Percentiles rank a stretch among this genome's conserved stretches.
These are phyloP conservation scores for Zychaea mexicana DNA, from an alignment of 371 early-diverging fungal genomes.

Conservation along the genomic window DNA sequence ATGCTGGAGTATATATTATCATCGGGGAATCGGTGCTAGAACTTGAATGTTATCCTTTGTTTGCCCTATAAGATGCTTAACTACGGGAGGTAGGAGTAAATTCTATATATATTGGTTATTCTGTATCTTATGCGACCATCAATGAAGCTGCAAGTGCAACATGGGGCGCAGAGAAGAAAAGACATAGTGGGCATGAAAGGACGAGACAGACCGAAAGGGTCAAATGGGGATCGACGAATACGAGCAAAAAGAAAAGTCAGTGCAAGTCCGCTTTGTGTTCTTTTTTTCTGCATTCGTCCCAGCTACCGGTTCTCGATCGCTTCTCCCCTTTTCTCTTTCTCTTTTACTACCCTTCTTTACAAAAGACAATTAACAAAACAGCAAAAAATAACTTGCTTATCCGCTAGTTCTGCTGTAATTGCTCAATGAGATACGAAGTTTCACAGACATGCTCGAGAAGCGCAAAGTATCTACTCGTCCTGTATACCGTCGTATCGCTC, in stretches of 20 bases:
- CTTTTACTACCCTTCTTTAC: background rate
- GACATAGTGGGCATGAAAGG: no score
- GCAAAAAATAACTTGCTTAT: background rate
- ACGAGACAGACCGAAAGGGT: background rate
- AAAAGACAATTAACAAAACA: background rate
- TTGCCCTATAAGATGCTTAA: no score
- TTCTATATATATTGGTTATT: no score
- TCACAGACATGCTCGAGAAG: constrained; percentile 9
- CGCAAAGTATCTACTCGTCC: constrained; percentile 13
- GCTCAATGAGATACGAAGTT: constrained; percentile 15
- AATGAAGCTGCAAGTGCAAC: no score
- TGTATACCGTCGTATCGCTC: constrained; percentile 15
- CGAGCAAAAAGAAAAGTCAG: background rate
- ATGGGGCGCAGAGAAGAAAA: no score
- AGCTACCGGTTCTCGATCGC: background rate
- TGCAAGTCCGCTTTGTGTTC: constrained; percentile 8
- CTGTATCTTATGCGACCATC: no score
- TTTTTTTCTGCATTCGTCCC: constrained; percentile 10
- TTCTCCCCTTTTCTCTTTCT: constrained; percentile 1
- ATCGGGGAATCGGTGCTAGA: background rate
- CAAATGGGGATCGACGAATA: background rate
- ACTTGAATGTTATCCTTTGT: background rate
- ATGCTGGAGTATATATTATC: background rate
- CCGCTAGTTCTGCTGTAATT: background rate
- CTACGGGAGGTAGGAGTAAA: no score